These are phyloP conservation scores for Dactylonectria estremocensis DNA, from an alignment of 2,329 filamentous ascomycete genomes.

Conservation along the genomic window DNA sequence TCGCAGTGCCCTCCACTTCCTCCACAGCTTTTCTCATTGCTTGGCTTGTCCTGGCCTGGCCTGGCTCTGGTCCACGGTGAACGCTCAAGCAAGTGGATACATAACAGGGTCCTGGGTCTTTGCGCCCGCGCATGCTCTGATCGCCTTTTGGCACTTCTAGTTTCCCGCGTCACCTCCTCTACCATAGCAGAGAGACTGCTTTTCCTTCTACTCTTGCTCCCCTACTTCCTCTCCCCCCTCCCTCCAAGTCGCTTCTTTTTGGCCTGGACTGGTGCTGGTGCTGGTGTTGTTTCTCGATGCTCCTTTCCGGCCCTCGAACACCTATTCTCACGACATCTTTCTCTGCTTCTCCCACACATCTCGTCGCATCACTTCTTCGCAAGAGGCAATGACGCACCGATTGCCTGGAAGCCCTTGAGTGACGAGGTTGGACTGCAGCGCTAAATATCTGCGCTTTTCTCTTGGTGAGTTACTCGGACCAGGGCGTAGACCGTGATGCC, in stretches of 20 bases:
- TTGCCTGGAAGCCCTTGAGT: conserved; percentile 34
- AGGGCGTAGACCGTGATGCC: conserved; percentile 30
- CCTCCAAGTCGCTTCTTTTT: conserved; percentile 35
- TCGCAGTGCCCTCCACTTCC: conserved; percentile 26
- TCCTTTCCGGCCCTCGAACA: conserved; percentile 16
- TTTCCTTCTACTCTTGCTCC: conserved; percentile 37
- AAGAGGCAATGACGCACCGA: conserved; percentile 42
- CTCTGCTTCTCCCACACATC: conserved; percentile 16
- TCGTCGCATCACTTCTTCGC: conserved; percentile 25
- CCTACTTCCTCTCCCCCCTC: conserved; percentile 25
- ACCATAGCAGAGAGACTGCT: conserved; percentile 36
- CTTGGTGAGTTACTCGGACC: conserved; percentile 42
- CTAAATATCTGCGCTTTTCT: conserved; percentile 30
- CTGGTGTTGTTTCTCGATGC: conserved; percentile 43
- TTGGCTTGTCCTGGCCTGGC: conserved; percentile 39
- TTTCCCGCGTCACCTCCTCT: conserved; percentile 38
- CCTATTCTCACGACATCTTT: conserved; percentile 21
- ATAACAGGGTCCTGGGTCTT: conserved; percentile 40
- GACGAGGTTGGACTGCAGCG: conserved; percentile 35
- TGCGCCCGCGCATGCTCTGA: conserved; percentile 47
- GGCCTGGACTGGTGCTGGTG: conserved; percentile 42
- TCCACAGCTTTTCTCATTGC: conserved; percentile 42
- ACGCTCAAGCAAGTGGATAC: conserved; percentile 43
- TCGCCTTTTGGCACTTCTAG: conserved; percentile 40
- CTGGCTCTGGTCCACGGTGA: conserved; percentile 41